Evolutionary conservation across 2,329 filamentous ascomycete species (phyloP), one percentile per base, ranked within the genome.

Genomic region (Stenocarpella maydis): DNA sequence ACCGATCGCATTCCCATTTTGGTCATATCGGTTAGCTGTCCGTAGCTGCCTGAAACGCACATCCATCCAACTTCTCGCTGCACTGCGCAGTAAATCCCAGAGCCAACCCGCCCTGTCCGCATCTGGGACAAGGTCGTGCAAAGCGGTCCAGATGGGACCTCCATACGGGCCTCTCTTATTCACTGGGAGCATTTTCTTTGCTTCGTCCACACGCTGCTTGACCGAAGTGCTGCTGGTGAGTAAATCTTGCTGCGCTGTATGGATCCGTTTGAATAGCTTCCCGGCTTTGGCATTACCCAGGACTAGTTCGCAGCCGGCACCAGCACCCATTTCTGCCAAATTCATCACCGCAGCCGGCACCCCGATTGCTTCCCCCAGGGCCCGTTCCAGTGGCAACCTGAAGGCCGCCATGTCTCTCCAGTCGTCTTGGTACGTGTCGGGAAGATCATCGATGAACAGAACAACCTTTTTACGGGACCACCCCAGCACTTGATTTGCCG

Each of bases 1-100:
- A 4, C 5, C 4, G 26, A 8, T 3, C n/a, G 4, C 12, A 2
- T 8, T 14, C 5, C 24, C 24, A 9, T 28, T 4, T 3, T 19
- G 3, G 2, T 28, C 15, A 12, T 2, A 5, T 12, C 24, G 4
- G 5, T 4, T 12, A n/a, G 3, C 4, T 4, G 0, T 9, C 26
- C 55, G 45, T 15, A 61, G 3, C 6, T 3, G 1, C 19, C 55
- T 45, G 6, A 34, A 4, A 34, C 55, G 55, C 19, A 21, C 19
- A 31, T 61, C 55, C 26, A 34, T 15, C 24, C 24, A 45, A 2
- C 6, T n/a, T 8, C 17, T 26, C 5, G 4, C 2, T 9, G 26
- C 17, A 1, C 5, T 1, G 6, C 55, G 39, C 3, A 61, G 9
- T 10, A 61, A 26, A 2, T 10, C 26, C 24, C 26, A 61, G 1